Evolutionary conservation across 2,329 filamentous ascomycete genomes (phyloP).

Genomic region (Aspergillus tanneri): DNA sequence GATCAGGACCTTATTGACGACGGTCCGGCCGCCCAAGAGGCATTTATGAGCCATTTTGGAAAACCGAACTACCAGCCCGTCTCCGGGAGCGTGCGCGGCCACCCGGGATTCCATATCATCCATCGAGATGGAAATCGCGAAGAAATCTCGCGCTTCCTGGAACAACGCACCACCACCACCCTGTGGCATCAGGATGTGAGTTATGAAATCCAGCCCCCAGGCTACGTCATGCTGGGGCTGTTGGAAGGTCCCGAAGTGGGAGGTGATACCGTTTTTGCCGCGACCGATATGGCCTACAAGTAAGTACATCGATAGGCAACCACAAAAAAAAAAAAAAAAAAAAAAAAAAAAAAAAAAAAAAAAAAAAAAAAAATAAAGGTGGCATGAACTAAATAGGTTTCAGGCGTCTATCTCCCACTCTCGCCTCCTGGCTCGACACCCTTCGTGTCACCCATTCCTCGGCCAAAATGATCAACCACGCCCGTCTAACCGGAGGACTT

Average conservation of each 20-base stretch:
- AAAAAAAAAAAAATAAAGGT: no score
- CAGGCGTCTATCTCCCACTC: slow-evolving; percentile 51
- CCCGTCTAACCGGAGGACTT: slow-evolving; percentile 43
- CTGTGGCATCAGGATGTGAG: slow-evolving; percentile 53
- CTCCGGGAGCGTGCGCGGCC: slow-evolving; percentile 41
- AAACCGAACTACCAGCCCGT: slow-evolving; percentile 48
- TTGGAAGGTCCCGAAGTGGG: slow-evolving; percentile 52
- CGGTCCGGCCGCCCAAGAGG: slow-evolving; percentile 44
- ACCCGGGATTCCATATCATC: slow-evolving; percentile 49
- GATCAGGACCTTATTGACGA: slow-evolving; percentile 51
- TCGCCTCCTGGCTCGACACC: slow-evolving; percentile 41
- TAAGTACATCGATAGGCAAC: no score
- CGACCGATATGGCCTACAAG: slow-evolving; percentile 48
- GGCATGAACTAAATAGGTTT: no score
- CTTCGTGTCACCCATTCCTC: slow-evolving; percentile 43
- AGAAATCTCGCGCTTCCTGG: slow-evolving; percentile 45
- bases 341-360: no score
- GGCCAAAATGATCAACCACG: slow-evolving; percentile 47
- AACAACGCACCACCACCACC: slow-evolving; percentile 47
- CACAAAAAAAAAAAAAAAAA: no score
- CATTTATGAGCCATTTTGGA: slow-evolving; percentile 49
- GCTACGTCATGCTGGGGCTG: slow-evolving; percentile 50
- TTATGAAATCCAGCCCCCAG: slow-evolving; percentile 50
- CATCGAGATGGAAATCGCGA: slow-evolving; percentile 47
- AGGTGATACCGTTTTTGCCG: slow-evolving; percentile 50